Evolutionary conservation across 495 filamentous ascomycete genomes (phyloP), one percentile per base, ranked within the genome.

Genomic region (Neurospora sp.): DNA sequence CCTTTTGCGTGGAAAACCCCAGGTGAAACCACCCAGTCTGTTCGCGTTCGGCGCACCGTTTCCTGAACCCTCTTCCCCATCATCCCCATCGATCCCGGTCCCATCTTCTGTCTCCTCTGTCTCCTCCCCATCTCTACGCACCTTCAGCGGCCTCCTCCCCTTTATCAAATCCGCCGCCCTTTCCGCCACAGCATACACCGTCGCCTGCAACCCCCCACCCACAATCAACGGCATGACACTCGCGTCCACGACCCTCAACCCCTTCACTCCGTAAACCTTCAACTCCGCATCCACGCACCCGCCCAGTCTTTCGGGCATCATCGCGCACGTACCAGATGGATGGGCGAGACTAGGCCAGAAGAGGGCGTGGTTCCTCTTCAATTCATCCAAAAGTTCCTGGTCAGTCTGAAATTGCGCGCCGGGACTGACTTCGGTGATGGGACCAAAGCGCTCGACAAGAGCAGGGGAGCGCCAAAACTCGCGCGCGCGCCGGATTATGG

Each of bases 401-500:
- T 86, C 82, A 1, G 82, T 83, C 37, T 79, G 78, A 10, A 86
- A 86, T 46, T 84, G 78, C 2, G 80, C 75, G 0, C 86, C 87
- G 0, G 89, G 88, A 49, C 78, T 80, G 31, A 85, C 75, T 74
- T 90, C 80, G 1, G 46, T 71, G 5, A 60, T 70, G 8, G 76
- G 75, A 1, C 71, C 80, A 31, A 84, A 79, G 2, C 41, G 41
- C 1, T 86, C 81, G 27, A 71, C 73, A 20, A 82, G 74, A 76
- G 88, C 81, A 3, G 82, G 83, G n/a, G 82, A 82, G 1, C 77
- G 73, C 75, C 85, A 78, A 4, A 78, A 74, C 44, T 49, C 16
- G 0, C 91, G 86, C 3, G 82, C 79, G 7, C 87, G 84, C 75
- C 86, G 86, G 79, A 90, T 86, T n/a, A 83, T 87, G 0, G 87